phyloP scores from a whole-genome alignment of 352 stramenopile genomes.

The Globisporangium megalacanthum region DNA sequence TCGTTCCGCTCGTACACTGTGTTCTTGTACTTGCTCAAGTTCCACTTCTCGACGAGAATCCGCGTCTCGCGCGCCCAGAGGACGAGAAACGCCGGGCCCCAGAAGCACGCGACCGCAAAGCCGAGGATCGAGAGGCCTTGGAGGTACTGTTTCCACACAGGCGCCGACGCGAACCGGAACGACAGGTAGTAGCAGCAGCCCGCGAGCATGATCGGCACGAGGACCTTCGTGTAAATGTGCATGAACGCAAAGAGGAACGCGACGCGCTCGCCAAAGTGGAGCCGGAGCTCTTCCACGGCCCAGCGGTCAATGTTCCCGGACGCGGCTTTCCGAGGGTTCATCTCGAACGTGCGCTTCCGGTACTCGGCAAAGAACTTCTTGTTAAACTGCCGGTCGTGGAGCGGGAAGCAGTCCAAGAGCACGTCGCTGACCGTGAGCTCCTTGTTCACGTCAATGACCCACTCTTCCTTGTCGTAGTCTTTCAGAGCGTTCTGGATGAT shows the following conservation, averaged over 20 bases:
- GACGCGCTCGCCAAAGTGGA: conserved; percentile 87
- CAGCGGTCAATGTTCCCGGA: conserved; percentile 78
- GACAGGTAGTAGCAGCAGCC: conserved; percentile 74
- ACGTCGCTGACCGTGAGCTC: conserved; percentile 73
- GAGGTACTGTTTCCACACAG: conserved; percentile 71
- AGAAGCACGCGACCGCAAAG: conserved; percentile 73
- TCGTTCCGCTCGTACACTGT: conserved; percentile 87
- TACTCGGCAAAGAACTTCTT: conserved; percentile 86
- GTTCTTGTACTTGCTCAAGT: conserved; percentile 85
- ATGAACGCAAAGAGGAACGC: conserved; percentile 88
- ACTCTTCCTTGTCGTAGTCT: conserved; percentile 87
- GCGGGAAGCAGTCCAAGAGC: conserved; percentile 74
- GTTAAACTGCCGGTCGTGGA: conserved; percentile 85
- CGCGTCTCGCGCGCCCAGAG: conserved; percentile 86
- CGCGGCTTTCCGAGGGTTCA: conserved; percentile 59
- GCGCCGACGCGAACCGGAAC: conserved; percentile 53
- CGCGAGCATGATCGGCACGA: conserved; percentile 59
- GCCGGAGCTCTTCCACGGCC: conserved; percentile 79
- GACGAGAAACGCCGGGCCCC: conserved; percentile 76
- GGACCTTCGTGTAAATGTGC: conserved; percentile 87
- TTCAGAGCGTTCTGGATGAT: conserved; percentile 85
- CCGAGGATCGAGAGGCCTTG: conserved; percentile 62
- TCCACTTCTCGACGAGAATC: conserved; percentile 86
- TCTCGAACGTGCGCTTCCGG: conserved; percentile 72
- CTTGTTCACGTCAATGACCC: conserved; percentile 83